Base-by-base conservation (phyloP, 1,284 basidiomycete species). In the Trametes polyzona region DNA sequence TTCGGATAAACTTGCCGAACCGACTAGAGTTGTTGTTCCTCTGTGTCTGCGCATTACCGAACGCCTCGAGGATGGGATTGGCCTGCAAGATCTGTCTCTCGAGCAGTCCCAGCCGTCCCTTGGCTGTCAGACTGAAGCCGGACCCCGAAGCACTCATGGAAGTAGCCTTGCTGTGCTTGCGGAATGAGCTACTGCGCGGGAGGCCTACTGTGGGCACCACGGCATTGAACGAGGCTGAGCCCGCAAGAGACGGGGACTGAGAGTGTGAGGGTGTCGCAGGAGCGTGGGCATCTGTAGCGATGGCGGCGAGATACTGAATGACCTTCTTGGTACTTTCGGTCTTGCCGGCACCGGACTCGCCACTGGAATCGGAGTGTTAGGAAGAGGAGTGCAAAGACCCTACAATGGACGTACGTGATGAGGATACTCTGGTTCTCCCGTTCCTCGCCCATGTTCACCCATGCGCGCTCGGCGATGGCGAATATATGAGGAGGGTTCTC, bases 301-400 rank as follows among this genome's bases (percentile, higher is more conserved):
- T 98, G 10, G 97, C 95, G 0, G 97, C 96, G 30, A 99, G 88
- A 74, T 99, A 99, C 73, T 99, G 97, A 57, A 99, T 99, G 68
- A 99, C 96, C 71, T 98, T 98, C 83, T 99, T 99, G 14, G 97
- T 99, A 76, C 96, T 99, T 73, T 99, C 97, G 1, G 97, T 99
- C 81, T 99, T 99, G 42, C 97, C 97, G 1, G 97, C 97, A 39
- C 97, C 97, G 3, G 97, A 99, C 80, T 99, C 97, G 53, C 97
- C 97, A 4, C 94, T 96, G 67, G 8, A 29, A 5, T 16, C 24
- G 1, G 14, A 21, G 2, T 7, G 21, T 55, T 36, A 47, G 3
- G 30, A 17, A 14, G 12, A 24, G 4, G 23, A 14, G 11, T 16
- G 26, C n/a, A 43, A 24, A n/a, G 5, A 23, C 27, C 8, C n/a